Base-by-base conservation (phyloP, 2,329 filamentous ascomycete species). In the Fusarium tanahbumbuense region DNA sequence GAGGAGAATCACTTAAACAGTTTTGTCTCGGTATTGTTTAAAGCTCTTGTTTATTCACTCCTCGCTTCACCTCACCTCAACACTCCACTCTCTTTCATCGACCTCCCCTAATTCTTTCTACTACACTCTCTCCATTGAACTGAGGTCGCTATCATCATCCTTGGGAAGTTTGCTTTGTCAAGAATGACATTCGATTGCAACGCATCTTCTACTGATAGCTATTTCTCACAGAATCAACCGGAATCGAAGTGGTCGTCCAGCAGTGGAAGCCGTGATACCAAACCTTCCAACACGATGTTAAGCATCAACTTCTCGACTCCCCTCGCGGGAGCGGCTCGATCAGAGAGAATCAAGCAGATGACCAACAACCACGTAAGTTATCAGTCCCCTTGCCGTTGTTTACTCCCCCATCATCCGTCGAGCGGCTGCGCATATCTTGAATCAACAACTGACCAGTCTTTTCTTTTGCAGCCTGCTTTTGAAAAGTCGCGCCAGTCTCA, bases 291-390 rank as follows among this genome's bases (percentile, higher is more conserved):
- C 30, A 75, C 61, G 27, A 81, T 81, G 79, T 65, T 81, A 44
- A 79, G 79, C 15, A 78, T 82, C 56, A 78, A 81, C 73, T 82
- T 82, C 54, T 78, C 77, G n/a, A 77, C 79, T 25, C 80, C 80
- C n/a, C 76, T 81, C 1, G 75, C 77, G 6, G 80, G 79, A 37
- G 70, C 75, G 63, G 78, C 79, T 47, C 78, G 80, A 6, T 70
- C 74, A 6, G 78, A 80, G 57, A 74, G 77, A 49, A 77, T 82
- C 56, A 78, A 80, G 52, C 79, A 81, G 64, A 78, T 82, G 76
- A 75, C 77, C 37, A 79, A 78, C 53, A 80, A 79, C 40, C 80
- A 82, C 65, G 80, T 80, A 70, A 71, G 79, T 77, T 27, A 8
- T 25, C 32, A 16, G n/a, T 37, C 16, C 23, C n/a, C 6, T 52